Conservation (phyloP, 2,329 filamentous ascomycete genomes). For the Penicillium sp. region DNA sequence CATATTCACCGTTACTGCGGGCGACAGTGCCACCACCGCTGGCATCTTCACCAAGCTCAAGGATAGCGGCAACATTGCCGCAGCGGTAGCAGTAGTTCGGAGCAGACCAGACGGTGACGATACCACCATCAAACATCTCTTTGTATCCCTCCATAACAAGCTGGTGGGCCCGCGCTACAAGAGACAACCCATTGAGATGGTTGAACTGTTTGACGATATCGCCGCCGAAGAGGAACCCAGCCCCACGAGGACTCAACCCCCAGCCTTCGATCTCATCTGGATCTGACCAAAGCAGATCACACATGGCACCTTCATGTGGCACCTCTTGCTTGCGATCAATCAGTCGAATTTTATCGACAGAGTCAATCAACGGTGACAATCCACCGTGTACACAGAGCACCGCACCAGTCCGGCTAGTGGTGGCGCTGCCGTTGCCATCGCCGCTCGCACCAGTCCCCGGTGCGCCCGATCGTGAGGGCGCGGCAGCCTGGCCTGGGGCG, state of each 20-base stretch:
- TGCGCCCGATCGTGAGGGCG: conserved; percentile 61
- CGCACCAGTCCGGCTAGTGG: conserved; percentile 64
- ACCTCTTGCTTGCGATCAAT: conserved; percentile 98
- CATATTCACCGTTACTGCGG: conserved; percentile 55
- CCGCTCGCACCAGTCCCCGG: conserved; percentile 77
- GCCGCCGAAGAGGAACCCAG: conserved; percentile 90
- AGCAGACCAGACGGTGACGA: conserved; percentile 98
- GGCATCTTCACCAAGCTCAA: conserved; percentile 87
- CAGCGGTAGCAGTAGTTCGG: conserved; percentile 97
- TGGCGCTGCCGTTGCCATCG: conserved; percentile 54
- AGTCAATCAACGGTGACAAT: conserved; percentile 84
- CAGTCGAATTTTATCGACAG: conserved; percentile 90
- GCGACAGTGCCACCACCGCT: conserved; percentile 69
- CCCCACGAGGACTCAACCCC: conserved; percentile 89
- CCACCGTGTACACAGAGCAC: conserved; percentile 96
- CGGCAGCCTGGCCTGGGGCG: conserved; percentile 36
- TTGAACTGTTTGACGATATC: conserved; percentile 98
- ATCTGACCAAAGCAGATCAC: conserved; percentile 95
- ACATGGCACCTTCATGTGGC: conserved; percentile 98
- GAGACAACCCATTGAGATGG: conserved; percentile 82
- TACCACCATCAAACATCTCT: conserved; percentile 95
- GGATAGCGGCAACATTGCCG: conserved; percentile 90
- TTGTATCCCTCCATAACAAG: conserved; percentile 99
- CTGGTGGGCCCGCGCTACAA: conserved; percentile 93
- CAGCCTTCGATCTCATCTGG: conserved; percentile 97